Base-by-base conservation (phyloP, 495 filamentous ascomycete genomes). In the Aspergillus cristatus region DNA sequence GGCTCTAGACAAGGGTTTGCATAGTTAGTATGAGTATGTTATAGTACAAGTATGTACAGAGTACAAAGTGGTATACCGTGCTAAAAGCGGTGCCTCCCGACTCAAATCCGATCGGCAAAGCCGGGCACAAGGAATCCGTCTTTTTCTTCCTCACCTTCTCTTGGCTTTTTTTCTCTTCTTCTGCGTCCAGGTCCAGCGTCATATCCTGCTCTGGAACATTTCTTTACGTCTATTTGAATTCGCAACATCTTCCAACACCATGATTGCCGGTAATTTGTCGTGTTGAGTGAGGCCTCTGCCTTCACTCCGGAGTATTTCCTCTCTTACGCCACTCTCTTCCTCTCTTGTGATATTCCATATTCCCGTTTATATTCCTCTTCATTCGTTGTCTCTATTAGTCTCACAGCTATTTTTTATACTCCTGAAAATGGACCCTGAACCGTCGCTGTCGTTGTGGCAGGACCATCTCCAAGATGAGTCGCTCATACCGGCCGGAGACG, bases 341-440 rank as follows among this genome's bases (percentile, higher is more conserved):
- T 37, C 34, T 37, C 25, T 37, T 37, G 15, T 6, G 7, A 6
- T 17, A 11, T 35, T 18, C 33, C 3, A 12, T 35, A 6, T 20
- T 18, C n/a, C 7, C 7, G 6, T 11, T 26, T 26, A 26, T 26
- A 6, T 6, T 11, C 11, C 4, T 14, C 28, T 30, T 30, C 28
- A 30, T 11, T 26, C 24, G 24, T 26, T 26, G 6, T 26, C n/a
- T n/a, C n/a, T n/a, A n/a, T n/a, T n/a, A n/a, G n/a, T n/a, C n/a
- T n/a, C n/a, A n/a, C n/a, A n/a, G n/a, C n/a, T n/a, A n/a, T n/a
- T n/a, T n/a, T n/a, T n/a, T n/a, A n/a, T n/a, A n/a, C n/a, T n/a
- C n/a, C n/a, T n/a, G n/a, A 32, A 18, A 37, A 70, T 68, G 67
- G 62, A 70, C 30, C 57, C 58, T 43, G 57, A 65, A 34, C 44